A percentile compares a stretch with the other conserved stretches of the same genome.
Conservation (phyloP, 164 flowering plant species). For the Chimonanthus praecox region DNA sequence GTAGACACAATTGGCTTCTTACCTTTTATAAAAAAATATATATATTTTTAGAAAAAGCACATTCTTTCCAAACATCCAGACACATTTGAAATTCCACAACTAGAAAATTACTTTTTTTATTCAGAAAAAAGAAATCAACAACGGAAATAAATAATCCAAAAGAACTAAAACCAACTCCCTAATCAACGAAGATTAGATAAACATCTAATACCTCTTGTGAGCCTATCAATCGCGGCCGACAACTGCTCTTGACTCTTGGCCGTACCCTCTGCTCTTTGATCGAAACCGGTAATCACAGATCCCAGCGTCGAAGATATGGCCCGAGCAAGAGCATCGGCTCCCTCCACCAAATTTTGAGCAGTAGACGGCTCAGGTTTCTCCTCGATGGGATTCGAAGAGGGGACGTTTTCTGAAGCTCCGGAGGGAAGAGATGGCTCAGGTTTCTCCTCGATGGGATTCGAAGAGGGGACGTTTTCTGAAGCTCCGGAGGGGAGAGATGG, state of each 20-base stretch:
- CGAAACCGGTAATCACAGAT: conserved; percentile 47
- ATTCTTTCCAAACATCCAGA: not conserved
- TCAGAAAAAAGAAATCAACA: not conserved
- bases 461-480: not conserved
- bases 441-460: not conserved
- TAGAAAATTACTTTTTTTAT: not conserved
- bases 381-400: not conserved
- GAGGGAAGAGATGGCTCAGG: conserved; percentile 2
- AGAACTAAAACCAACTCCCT: not conserved
- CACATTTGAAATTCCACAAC: not conserved
- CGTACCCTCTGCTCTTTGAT: conserved; percentile 42
- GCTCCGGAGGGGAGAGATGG: not conserved
- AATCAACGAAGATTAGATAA: not conserved
- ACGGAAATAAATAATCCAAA: not conserved
- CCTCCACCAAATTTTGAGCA: conserved; percentile 1
- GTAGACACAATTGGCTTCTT: not conserved
- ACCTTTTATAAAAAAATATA: not conserved
- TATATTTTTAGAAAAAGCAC: not conserved
- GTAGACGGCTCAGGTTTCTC: not conserved
- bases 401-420: not conserved
- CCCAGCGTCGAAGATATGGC: conserved; percentile 44
- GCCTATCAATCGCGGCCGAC: conserved; percentile 48
- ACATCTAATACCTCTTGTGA: conserved; percentile 37
- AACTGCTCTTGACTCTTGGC: conserved; percentile 50
- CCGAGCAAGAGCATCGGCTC: conserved; percentile 30